These are phyloP conservation scores for Sclerotinia trifoliorum DNA, from an alignment of 2,329 filamentous ascomycete species.

Conservation along the genomic window DNA sequence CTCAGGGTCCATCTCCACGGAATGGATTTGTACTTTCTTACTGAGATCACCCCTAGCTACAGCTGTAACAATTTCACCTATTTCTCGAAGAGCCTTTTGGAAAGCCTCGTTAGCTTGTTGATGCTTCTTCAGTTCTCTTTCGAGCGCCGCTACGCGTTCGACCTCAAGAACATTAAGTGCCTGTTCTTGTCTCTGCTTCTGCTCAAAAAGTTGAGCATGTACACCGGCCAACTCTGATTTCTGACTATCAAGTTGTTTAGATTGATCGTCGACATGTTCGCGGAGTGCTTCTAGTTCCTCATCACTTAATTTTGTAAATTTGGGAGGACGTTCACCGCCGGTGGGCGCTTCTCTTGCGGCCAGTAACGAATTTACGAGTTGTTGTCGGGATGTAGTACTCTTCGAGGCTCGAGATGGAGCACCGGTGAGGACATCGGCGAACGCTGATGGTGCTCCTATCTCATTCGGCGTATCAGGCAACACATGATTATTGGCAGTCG, in stretches of 20 bases:
- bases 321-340: constrained; percentile 36
- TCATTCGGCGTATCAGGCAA: constrained; percentile 84
- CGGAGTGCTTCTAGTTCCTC: constrained; percentile 82
- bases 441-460: constrained; percentile 63
- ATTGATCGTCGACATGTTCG: constrained; percentile 91
- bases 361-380: constrained; percentile 42
- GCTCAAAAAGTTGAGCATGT: constrained; percentile 79
- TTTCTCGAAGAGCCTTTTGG: constrained; percentile 94
- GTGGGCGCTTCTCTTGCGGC: constrained; percentile 34
- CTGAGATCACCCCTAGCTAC: constrained; percentile 93
- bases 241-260: constrained; percentile 87
- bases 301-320: constrained; percentile 58
- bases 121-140: constrained; percentile 93
- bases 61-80: constrained; percentile 94
- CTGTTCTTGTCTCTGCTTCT: constrained; percentile 80
- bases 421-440: constrained; percentile 52
- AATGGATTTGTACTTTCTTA: constrained; percentile 95
- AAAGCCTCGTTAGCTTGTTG: constrained; percentile 98
- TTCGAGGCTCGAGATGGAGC: constrained; percentile 40
- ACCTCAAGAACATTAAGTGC: constrained; percentile 80
- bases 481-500: constrained; percentile 56
- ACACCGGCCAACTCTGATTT: constrained; percentile 82
- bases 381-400: constrained; percentile 41
- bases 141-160: constrained; percentile 82
- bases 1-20: constrained; percentile 95